Conservation (phyloP, 768 basidiomycete species). For the Termitomyces sp. region DNA sequence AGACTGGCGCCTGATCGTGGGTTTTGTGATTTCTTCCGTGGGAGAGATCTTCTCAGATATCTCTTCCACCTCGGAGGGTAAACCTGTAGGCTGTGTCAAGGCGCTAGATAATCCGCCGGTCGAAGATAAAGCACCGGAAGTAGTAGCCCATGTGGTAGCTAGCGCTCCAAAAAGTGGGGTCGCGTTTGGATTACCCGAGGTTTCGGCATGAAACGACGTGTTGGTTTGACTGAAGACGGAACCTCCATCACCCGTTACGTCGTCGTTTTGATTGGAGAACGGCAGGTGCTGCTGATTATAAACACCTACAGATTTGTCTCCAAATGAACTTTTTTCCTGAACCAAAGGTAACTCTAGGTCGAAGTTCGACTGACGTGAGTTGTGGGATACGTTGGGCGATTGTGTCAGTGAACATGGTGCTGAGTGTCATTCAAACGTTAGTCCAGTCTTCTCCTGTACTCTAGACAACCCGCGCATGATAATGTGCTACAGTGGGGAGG, state of each 20-base stretch:
- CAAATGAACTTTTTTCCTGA: not conserved
- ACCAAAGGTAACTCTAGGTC: not conserved
- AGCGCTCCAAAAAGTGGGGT: not conserved
- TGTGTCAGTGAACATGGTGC: slow-evolving; percentile 36
- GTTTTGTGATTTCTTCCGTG: slow-evolving; percentile 21
- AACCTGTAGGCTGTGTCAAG: not conserved
- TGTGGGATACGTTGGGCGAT: slow-evolving; percentile 27
- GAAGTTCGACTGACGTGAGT: slow-evolving; percentile 26
- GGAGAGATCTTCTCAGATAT: slow-evolving; percentile 26
- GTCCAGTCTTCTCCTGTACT: slow-evolving; percentile 59
- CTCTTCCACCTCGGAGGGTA: slow-evolving; percentile 5
- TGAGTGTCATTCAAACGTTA: slow-evolving; percentile 42
- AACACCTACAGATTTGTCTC: not conserved
- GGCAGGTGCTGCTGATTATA: not conserved
- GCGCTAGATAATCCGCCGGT: not conserved
- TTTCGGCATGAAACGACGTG: not conserved
- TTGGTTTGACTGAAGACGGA: not conserved
- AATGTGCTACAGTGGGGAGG: slow-evolving; percentile 38
- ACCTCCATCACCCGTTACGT: not conserved
- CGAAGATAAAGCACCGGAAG: not conserved
- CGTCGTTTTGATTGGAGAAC: not conserved
- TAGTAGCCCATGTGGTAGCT: not conserved
- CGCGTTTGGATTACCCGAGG: not conserved
- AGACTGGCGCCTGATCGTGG: slow-evolving; percentile 44
- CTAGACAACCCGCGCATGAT: slow-evolving; percentile 48